A percentile compares a stretch with the other conserved stretches of the same genome.
Conservation (phyloP, 345 rosid genomes). For the Hibiscus trionum region DNA sequence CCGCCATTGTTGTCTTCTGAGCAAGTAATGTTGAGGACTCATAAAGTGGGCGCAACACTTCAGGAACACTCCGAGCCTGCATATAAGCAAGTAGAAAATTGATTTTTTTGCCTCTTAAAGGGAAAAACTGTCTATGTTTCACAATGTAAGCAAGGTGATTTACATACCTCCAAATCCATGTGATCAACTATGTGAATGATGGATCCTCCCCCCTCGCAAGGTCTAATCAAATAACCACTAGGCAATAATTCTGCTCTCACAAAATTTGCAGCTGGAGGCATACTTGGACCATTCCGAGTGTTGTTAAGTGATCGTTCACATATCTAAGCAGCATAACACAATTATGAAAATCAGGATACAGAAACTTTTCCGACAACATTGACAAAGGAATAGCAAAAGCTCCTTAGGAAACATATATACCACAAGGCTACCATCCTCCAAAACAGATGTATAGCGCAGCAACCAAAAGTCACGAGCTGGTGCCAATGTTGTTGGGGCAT, state of each 20-base stretch:
- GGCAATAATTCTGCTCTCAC: constrained; percentile 91
- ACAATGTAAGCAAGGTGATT: constrained; percentile 15
- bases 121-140: background rate
- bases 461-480: constrained; percentile 99
- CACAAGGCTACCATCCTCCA: constrained; percentile 99
- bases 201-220: constrained; percentile 99
- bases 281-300: constrained; percentile 89
- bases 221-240: constrained; percentile 89
- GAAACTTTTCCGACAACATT: background rate
- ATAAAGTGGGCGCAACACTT: constrained; percentile 91
- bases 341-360: background rate
- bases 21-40: constrained; percentile 92
- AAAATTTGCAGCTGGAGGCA: constrained; percentile 91
- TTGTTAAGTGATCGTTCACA: constrained; percentile 90
- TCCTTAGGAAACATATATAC: constrained; percentile 26
- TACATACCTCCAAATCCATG: constrained; percentile 76
- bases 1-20: constrained; percentile 93
- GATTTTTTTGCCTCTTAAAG: background rate
- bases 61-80: constrained; percentile 97
- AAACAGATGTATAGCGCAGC: constrained; percentile 85
- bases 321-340: constrained; percentile 31
- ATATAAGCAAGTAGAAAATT: constrained; percentile 8
- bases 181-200: constrained; percentile 93
- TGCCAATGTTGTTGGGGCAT: constrained; percentile 95
- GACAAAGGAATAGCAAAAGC: background rate